phyloP scores from a whole-genome alignment of 805 yeast species.

The Ogataea paraovalis region DNA sequence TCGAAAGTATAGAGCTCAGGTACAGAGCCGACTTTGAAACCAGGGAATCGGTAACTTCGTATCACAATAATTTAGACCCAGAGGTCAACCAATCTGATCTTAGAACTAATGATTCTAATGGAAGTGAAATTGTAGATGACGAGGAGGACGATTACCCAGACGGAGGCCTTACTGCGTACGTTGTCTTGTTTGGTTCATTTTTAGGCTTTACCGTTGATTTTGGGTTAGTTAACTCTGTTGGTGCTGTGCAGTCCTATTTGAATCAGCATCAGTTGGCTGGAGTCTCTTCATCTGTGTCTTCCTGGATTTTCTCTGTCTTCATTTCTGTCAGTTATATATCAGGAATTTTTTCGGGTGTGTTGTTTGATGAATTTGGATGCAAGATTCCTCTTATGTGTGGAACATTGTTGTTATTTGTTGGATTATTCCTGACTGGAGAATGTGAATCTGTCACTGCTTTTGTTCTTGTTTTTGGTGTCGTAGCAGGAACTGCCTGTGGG shows the following conservation, averaged over 20 bases:
- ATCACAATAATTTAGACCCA: conserved; percentile 1
- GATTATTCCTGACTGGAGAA: conserved; percentile 49
- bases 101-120: background rate
- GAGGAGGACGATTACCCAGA: conserved; percentile 42
- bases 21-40: conserved; percentile 2
- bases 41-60: background rate
- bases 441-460: conserved; percentile 36
- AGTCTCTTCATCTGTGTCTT: conserved; percentile 42
- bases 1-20: conserved; percentile 11
- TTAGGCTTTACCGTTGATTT: conserved; percentile 51
- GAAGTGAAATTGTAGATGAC: conserved; percentile 2
- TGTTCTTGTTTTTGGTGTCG: conserved; percentile 37
- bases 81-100: background rate
- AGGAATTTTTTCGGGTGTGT: conserved; percentile 52
- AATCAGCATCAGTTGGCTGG: conserved; percentile 49
- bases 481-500: conserved; percentile 40
- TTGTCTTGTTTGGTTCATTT: conserved; percentile 54
- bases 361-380: conserved; percentile 54
- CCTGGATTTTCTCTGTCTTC: conserved; percentile 64
- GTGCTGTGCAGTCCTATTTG: conserved; percentile 61
- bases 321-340: conserved; percentile 45
- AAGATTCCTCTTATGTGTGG: conserved; percentile 40
- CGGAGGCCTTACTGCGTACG: conserved; percentile 56
- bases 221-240: conserved; percentile 56
- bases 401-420: conserved; percentile 39